Evolutionary conservation across 768 basidiomycete genomes (phyloP).

Genomic region (Podaxis rugospora): DNA sequence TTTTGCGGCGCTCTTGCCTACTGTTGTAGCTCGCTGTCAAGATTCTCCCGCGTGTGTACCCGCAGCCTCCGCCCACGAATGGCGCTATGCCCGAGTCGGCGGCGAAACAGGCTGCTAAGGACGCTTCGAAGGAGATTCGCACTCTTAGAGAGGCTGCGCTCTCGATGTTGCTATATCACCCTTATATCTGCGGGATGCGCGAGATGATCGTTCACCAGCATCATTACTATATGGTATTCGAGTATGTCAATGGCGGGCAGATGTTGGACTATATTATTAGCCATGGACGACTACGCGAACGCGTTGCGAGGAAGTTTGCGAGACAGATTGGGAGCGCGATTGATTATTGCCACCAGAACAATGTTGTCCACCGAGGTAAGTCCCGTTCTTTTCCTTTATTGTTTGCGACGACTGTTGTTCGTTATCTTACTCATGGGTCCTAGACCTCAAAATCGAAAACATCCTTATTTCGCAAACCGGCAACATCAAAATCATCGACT

Average conservation of each 20-base stretch:
- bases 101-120: slow-evolving; percentile 79
- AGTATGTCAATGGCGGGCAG: slow-evolving; percentile 98
- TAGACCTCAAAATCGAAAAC: slow-evolving; percentile 98
- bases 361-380: slow-evolving; percentile 90
- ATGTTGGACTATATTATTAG: slow-evolving; percentile 99
- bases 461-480: slow-evolving; percentile 98
- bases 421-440: slow-evolving; percentile 1
- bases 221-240: slow-evolving; percentile 99
- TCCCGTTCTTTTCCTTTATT: background rate
- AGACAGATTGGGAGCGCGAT: slow-evolving; percentile 95
- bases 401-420: background rate
- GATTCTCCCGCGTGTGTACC: slow-evolving; percentile 86
- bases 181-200: slow-evolving; percentile 99
- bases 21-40: slow-evolving; percentile 87
- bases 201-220: slow-evolving; percentile 97
- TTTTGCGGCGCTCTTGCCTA: slow-evolving; percentile 4
- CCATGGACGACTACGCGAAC: slow-evolving; percentile 91
- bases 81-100: slow-evolving; percentile 40
- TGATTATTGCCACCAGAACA: slow-evolving; percentile 96
- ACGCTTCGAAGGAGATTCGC: slow-evolving; percentile 93
- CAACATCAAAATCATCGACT: slow-evolving; percentile 99
- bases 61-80: slow-evolving; percentile 47
- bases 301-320: slow-evolving; percentile 96
- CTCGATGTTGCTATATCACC: slow-evolving; percentile 94
- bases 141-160: slow-evolving; percentile 95